Percentiles rank a stretch among this genome's conserved stretches.
phyloP scores from a whole-genome alignment of 2,329 filamentous ascomycete species.

The Pseudopyricularia javanii region DNA sequence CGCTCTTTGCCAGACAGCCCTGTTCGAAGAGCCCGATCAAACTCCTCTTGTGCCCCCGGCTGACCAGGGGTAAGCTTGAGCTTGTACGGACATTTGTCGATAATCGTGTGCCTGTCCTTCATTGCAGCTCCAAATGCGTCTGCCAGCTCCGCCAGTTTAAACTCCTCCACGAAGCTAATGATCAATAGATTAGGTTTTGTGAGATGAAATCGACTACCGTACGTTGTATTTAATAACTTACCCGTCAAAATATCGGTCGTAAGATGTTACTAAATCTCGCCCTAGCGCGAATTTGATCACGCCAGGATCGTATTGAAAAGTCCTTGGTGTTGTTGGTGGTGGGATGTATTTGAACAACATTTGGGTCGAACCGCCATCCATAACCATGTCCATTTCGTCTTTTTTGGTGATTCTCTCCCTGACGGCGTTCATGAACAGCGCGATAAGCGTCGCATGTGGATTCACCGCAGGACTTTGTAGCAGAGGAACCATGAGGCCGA shows the following conservation, averaged over 20 bases:
- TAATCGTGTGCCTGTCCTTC: slow-evolving; percentile 14
- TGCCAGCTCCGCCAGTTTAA: neutral
- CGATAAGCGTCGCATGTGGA: slow-evolving; percentile 25
- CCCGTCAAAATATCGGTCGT: neutral
- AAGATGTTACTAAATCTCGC: neutral
- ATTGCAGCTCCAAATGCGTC: neutral
- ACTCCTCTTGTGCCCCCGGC: slow-evolving; percentile 16
- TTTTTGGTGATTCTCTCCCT: slow-evolving; percentile 6
- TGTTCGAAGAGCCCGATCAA: slow-evolving; percentile 8
- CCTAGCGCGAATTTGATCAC: neutral
- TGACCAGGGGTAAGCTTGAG: slow-evolving; percentile 11
- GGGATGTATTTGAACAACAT: neutral
- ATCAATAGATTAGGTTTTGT: neutral
- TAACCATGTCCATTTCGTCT: slow-evolving; percentile 3
- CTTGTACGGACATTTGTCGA: slow-evolving; percentile 18
- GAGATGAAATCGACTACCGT: neutral
- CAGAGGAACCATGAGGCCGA: neutral
- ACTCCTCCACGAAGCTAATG: neutral
- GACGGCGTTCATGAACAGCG: slow-evolving; percentile 25
- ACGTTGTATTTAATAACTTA: neutral
- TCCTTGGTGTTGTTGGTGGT: neutral
- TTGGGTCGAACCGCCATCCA: neutral
- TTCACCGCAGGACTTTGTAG: slow-evolving; percentile 11
- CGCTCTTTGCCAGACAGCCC: neutral
- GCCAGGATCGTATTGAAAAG: neutral